Percentiles rank a stretch among this genome's conserved stretches.
These are phyloP conservation scores for Rhododendron ferrugineum DNA, from an alignment of 148 eudicot genomes.

Conservation along the genomic window DNA sequence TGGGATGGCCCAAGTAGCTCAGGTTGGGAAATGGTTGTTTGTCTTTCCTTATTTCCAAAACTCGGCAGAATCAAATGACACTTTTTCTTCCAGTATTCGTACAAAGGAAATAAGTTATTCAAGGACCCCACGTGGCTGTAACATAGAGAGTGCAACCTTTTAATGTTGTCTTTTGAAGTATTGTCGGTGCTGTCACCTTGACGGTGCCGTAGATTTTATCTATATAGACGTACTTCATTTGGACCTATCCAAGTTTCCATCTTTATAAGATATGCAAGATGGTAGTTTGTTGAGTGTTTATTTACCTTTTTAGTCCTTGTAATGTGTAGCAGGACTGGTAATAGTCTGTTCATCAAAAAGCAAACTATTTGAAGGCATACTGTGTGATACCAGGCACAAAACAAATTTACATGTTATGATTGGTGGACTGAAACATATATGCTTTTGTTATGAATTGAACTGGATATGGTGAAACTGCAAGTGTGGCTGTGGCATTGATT, in stretches of 20 bases:
- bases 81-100: background rate
- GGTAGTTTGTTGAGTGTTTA: background rate
- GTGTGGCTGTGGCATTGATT: background rate
- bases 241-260: background rate
- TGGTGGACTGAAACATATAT: background rate
- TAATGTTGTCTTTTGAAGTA: background rate
- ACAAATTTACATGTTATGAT: background rate
- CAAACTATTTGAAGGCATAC: background rate
- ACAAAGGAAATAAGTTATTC: background rate
- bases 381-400: background rate
- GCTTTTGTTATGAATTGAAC: background rate
- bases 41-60: background rate
- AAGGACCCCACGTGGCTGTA: background rate
- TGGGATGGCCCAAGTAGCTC: constrained; percentile 67
- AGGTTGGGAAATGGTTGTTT: constrained; percentile 39
- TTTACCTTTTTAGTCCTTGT: background rate
- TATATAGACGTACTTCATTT: background rate
- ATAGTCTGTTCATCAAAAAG: background rate
- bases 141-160: background rate
- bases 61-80: background rate
- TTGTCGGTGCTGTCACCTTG: background rate
- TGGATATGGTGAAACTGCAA: constrained; percentile 4
- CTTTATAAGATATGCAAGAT: background rate
- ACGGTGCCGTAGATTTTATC: background rate
- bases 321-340: background rate